Conservation (phyloP, 257 asterid species). For the Nicotiana tabacum region DNA sequence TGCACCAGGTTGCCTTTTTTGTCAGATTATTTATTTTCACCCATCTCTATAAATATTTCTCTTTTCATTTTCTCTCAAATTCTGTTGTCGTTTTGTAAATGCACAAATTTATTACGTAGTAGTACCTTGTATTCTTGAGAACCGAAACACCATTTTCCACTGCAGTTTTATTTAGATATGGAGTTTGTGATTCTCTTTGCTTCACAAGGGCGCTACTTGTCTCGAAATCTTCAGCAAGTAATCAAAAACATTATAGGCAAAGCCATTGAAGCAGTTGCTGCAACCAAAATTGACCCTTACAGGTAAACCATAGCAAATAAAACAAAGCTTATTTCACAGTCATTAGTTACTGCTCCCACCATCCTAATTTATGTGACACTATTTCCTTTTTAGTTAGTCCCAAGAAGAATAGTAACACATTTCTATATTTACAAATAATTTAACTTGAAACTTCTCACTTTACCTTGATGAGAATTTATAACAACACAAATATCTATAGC, state of each 20-base stretch:
- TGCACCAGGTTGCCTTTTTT: too few species aligned
- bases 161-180: constrained; percentile 95
- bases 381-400: too few species aligned
- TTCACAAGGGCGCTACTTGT: constrained; percentile 87
- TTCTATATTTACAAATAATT: too few species aligned
- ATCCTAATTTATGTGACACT: too few species aligned
- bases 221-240: constrained; percentile 86
- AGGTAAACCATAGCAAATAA: constrained; percentile 31
- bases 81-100: not conserved
- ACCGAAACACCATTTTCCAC: not conserved
- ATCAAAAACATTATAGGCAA: constrained; percentile 77
- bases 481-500: too few species aligned
- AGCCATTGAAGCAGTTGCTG: constrained; percentile 89
- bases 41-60: not conserved
- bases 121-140: not conserved
- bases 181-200: constrained; percentile 90
- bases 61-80: not conserved
- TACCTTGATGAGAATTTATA: too few species aligned
- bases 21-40: not conserved
- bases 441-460: too few species aligned
- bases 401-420: too few species aligned
- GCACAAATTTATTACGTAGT: not conserved
- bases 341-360: not conserved
- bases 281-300: constrained; percentile 69
- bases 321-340: not conserved